Conservation (phyloP, 2,329 filamentous ascomycete genomes). For the Decorospora gaudefroyi region DNA sequence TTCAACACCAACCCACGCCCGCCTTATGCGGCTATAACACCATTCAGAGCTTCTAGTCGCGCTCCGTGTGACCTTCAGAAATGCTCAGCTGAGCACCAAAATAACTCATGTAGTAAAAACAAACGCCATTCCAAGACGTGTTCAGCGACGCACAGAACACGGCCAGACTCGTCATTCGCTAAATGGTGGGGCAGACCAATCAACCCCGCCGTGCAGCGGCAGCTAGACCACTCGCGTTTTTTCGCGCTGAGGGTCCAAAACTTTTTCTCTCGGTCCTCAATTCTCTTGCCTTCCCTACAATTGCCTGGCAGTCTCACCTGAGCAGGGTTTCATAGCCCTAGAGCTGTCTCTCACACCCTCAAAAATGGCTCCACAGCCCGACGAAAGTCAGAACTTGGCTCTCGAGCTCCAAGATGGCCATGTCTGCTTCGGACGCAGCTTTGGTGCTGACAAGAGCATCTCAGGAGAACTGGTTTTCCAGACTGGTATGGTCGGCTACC, state of each 20-base stretch:
- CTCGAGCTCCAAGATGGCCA: slow-evolving; percentile 93
- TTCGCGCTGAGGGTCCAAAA: slow-evolving; percentile 13
- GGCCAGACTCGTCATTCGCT: slow-evolving; percentile 11
- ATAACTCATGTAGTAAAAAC: no score
- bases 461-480: slow-evolving; percentile 98
- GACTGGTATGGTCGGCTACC: slow-evolving; percentile 99
- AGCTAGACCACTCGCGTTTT: slow-evolving; percentile 15
- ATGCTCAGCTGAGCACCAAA: no score
- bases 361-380: slow-evolving; percentile 40
- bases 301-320: slow-evolving; percentile 42
- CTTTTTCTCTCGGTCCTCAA: slow-evolving; percentile 21
- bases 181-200: slow-evolving; percentile 16
- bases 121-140: no score
- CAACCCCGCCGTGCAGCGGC: slow-evolving; percentile 17
- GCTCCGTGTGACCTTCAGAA: no score
- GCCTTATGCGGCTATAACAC: no score
- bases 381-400: slow-evolving; percentile 66
- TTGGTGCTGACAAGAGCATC: slow-evolving; percentile 91
- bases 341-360: slow-evolving; percentile 38
- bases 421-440: slow-evolving; percentile 92
- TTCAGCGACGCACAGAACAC: slow-evolving; percentile 6
- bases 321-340: slow-evolving; percentile 39
- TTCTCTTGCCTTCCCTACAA: slow-evolving; percentile 30
- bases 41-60: no score
- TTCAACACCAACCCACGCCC: no score